Evolutionary conservation across 2,329 filamentous ascomycete species (phyloP).

Genomic region (Fusarium luffae): DNA sequence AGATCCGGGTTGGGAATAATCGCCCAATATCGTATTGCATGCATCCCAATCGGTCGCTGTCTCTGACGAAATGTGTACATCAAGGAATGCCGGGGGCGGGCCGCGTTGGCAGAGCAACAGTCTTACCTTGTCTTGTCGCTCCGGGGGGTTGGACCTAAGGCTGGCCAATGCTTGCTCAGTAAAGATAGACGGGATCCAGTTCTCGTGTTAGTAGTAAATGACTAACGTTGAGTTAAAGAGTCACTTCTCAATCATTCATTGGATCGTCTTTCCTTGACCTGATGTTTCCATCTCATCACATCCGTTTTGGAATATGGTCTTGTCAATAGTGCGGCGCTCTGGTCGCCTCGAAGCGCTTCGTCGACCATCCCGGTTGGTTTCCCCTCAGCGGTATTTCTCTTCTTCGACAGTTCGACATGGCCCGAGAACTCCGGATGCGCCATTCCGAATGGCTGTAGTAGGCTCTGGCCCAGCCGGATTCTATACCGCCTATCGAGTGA

Average conservation of each 20-base stretch:
- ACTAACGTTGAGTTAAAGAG: conserved; percentile 16
- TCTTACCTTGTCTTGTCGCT: conserved; percentile 18
- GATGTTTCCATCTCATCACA: neutral
- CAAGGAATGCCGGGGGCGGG: conserved; percentile 1
- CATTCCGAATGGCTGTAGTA: conserved; percentile 85
- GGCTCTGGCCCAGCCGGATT: conserved; percentile 97
- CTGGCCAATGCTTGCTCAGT: neutral
- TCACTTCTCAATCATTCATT: conserved; percentile 20
- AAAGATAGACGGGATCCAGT: neutral
- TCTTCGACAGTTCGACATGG: conserved; percentile 16
- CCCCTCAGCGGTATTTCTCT: neutral
- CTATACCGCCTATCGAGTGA: conserved; percentile 88
- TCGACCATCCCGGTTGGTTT: neutral
- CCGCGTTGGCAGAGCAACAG: conserved; percentile 46
- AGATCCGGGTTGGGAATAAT: conserved; percentile 11
- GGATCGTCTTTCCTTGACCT: neutral
- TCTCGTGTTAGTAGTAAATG: neutral
- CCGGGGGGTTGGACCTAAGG: neutral
- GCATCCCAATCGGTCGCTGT: conserved; percentile 14
- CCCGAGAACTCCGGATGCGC: conserved; percentile 53
- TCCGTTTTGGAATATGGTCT: conserved; percentile 16
- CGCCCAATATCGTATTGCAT: neutral
- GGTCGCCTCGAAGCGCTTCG: conserved; percentile 3
- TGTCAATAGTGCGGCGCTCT: conserved; percentile 14
- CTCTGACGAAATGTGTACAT: conserved; percentile 36